Evolutionary conservation across 2,329 filamentous ascomycete genomes (phyloP).

Genomic region (Diaporthe vexans): DNA sequence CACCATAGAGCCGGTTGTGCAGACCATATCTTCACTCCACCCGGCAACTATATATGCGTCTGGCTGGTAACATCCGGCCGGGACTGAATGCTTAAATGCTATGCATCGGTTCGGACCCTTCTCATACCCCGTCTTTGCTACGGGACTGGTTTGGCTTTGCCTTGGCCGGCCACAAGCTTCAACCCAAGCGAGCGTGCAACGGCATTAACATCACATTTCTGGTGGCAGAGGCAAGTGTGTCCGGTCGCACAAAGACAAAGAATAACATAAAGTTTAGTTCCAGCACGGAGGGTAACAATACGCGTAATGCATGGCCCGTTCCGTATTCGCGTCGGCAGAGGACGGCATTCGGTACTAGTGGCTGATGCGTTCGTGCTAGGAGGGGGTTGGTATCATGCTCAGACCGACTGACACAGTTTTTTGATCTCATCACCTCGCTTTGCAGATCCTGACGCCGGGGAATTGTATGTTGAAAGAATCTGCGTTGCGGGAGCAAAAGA

Average conservation of each 20-base stretch:
- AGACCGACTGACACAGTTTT: too few relatives aligned
- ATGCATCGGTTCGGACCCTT: background rate
- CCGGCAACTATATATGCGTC: background rate
- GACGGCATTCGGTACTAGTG: background rate
- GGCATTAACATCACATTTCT: too few relatives aligned
- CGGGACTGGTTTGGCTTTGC: background rate
- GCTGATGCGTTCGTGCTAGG: too few relatives aligned
- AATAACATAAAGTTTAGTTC: background rate
- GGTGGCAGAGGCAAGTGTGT: too few relatives aligned
- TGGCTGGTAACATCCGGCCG: background rate
- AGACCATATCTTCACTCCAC: too few relatives aligned
- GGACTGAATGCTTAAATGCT: background rate
- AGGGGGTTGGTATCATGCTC: too few relatives aligned
- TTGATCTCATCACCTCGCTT: too few relatives aligned
- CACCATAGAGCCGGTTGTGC: too few relatives aligned
- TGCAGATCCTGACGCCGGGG: too few relatives aligned
- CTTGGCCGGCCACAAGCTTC: background rate
- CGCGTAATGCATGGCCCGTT: background rate
- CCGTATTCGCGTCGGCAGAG: background rate
- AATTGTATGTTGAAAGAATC: rapidly evolving
- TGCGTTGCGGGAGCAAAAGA: background rate
- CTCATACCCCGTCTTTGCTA: background rate
- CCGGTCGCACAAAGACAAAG: background rate
- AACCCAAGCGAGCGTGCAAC: background rate
- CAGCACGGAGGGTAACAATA: background rate